Evolutionary conservation across 2,329 filamentous ascomycete species (phyloP).

Genomic region (Aaosphaeria arxii): DNA sequence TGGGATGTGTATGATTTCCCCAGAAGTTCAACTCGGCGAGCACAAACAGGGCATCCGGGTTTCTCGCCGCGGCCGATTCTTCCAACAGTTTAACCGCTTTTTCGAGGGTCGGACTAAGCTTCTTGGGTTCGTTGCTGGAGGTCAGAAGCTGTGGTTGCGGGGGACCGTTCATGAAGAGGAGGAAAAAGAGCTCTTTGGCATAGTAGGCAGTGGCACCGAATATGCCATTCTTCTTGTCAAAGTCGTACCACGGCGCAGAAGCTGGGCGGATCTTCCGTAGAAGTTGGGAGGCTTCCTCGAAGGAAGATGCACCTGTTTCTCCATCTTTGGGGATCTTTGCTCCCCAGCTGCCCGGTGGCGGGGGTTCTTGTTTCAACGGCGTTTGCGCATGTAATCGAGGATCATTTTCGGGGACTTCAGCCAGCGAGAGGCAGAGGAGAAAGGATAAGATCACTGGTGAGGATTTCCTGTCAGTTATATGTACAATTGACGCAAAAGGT

Average conservation of each 20-base stretch:
- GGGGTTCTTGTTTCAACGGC: conserved; percentile 14
- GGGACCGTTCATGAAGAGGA: conserved; percentile 64
- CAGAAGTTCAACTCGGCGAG: conserved; percentile 96
- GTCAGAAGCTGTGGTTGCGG: conserved; percentile 45
- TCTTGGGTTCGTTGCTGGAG: conserved; percentile 35
- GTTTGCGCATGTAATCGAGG: conserved; percentile 21
- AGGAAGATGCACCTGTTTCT: conserved; percentile 19
- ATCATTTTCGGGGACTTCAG: conserved; percentile 20
- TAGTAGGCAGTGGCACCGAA: conserved; percentile 59
- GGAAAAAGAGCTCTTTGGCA: conserved; percentile 58
- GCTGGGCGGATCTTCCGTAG: conserved; percentile 43
- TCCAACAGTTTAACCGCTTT: conserved; percentile 59
- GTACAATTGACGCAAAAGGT: too few species aligned
- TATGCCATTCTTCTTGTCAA: conserved; percentile 55
- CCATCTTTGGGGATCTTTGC: conserved; percentile 7
- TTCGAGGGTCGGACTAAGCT: conserved; percentile 51
- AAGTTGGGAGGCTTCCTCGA: conserved; percentile 39
- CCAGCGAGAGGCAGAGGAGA: conserved; percentile 21
- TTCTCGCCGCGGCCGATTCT: conserved; percentile 54
- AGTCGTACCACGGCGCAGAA: conserved; percentile 37
- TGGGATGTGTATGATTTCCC: conserved; percentile 85
- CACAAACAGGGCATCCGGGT: conserved; percentile 82
- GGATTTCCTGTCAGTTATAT: too few species aligned
- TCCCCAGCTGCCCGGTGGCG: conserved; percentile 14
- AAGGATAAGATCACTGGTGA: conserved; percentile 29